Evolutionary conservation across 768 basidiomycete genomes (phyloP).

Genomic region (Myochromella boudieri): DNA sequence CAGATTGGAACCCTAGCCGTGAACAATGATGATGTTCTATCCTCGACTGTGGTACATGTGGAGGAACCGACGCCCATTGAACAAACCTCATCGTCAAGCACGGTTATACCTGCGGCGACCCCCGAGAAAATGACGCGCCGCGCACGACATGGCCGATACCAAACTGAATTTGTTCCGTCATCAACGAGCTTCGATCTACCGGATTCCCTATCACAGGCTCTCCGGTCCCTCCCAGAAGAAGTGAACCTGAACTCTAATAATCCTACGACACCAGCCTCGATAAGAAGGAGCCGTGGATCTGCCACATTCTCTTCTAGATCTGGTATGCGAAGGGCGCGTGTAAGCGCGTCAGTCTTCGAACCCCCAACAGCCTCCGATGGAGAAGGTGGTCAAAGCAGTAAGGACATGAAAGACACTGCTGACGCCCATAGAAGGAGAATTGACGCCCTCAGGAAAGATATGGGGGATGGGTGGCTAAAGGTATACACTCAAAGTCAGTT

Average conservation of each 20-base stretch:
- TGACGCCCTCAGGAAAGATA: conserved; percentile 81
- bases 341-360: conserved; percentile 67
- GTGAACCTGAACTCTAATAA: conserved; percentile 13
- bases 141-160: conserved; percentile 48
- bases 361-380: conserved; percentile 29
- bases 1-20: conserved; percentile 19
- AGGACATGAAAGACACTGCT: conserved; percentile 44
- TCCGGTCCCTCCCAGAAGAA: conserved; percentile 4
- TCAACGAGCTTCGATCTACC: conserved; percentile 14
- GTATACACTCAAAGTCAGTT: conserved; percentile 69
- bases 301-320: conserved; percentile 39
- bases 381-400: conserved; percentile 21
- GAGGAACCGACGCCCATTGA: conserved; percentile 10
- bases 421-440: conserved; percentile 77
- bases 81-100: background rate
- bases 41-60: conserved; percentile 2
- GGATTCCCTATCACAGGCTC: conserved; percentile 12
- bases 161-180: conserved; percentile 43
- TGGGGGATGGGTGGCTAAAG: conserved; percentile 88
- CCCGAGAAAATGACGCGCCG: conserved; percentile 21
- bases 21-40: background rate
- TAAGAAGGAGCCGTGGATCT: conserved; percentile 20
- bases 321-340: conserved; percentile 47
- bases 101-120: background rate
- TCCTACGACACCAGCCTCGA: conserved; percentile 12